A percentile compares a stretch with the other conserved stretches of the same genome.
phyloP scores from a whole-genome alignment of 108 stramenopile genomes.

The Aurantiochytrium sp. region DNA sequence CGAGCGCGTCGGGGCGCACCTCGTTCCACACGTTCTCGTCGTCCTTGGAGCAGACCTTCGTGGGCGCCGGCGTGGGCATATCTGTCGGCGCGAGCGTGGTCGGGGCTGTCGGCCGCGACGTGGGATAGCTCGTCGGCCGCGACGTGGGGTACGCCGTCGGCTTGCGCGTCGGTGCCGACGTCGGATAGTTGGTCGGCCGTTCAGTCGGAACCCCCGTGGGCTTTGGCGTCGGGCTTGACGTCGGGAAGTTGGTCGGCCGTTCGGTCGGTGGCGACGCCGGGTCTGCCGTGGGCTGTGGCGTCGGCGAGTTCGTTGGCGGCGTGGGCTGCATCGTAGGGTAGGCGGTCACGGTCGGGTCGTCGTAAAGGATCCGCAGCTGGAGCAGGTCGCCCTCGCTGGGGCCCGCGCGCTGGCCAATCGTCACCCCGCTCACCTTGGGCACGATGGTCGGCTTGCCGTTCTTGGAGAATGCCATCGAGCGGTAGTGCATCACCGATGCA shows the following conservation, averaged over 20 bases:
- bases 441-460: slow-evolving; percentile 16
- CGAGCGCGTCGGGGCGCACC: slow-evolving; percentile 34
- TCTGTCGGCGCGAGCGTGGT: background rate
- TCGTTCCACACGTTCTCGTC: slow-evolving; percentile 52
- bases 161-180: background rate
- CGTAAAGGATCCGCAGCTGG: slow-evolving; percentile 44
- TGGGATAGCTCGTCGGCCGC: background rate
- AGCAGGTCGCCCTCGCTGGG: slow-evolving; percentile 44
- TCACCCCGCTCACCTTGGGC: background rate
- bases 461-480: slow-evolving; percentile 40
- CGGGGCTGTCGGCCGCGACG: background rate
- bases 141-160: background rate
- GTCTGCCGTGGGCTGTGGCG: background rate
- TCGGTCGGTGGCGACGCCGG: background rate
- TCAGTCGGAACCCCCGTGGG: background rate
- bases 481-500: slow-evolving; percentile 56
- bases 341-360: background rate
- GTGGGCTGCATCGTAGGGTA: background rate
- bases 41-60: slow-evolving; percentile 41
- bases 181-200: background rate
- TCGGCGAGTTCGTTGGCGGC: background rate
- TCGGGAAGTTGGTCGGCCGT: background rate
- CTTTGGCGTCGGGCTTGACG: background rate
- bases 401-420: slow-evolving; percentile 45
- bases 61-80: slow-evolving; percentile 39